Conservation (phyloP, 441 rosid species). For the Eruca vesicaria region DNA sequence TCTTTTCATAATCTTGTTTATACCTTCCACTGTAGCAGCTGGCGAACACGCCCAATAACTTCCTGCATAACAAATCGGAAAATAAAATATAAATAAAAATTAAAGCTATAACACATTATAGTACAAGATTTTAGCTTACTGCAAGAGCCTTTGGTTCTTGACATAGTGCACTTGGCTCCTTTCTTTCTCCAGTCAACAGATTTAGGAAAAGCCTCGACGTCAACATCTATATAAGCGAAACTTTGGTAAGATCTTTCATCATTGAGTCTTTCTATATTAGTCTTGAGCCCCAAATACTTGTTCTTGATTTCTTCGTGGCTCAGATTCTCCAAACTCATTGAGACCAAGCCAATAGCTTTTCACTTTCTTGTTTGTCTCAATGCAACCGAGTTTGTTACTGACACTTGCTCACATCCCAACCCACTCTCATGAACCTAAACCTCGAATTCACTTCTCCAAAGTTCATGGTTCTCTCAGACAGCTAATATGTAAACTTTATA, state of each 20-base stretch:
- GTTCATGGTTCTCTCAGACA: neutral
- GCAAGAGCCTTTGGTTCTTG: conserved; percentile 90
- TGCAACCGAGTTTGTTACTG: too few species aligned
- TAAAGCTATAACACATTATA: neutral
- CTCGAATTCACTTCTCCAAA: neutral
- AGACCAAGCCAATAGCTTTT: conserved; percentile 30
- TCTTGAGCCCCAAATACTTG: conserved; percentile 63
- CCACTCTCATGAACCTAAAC: too few species aligned
- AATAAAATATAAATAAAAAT: neutral
- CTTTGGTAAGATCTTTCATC: conserved; percentile 22
- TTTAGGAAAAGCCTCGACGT: too few species aligned
- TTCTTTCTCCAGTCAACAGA: too few species aligned
- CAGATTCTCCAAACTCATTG: conserved; percentile 75
- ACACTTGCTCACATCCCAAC: too few species aligned
- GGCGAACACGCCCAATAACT: conserved; percentile 72
- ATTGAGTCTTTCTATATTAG: conserved; percentile 30
- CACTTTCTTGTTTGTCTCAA: too few species aligned
- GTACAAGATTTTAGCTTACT: conserved; percentile 37
- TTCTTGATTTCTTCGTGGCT: conserved; percentile 74
- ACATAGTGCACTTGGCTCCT: conserved; percentile 76
- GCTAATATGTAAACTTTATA: neutral
- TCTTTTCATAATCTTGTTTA: conserved; percentile 57
- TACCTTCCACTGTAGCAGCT: conserved; percentile 62
- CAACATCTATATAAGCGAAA: conserved; percentile 46
- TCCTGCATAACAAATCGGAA: conserved; percentile 29